Conservation (phyloP, 495 filamentous ascomycete species). For the Penicillium mononematosum region DNA sequence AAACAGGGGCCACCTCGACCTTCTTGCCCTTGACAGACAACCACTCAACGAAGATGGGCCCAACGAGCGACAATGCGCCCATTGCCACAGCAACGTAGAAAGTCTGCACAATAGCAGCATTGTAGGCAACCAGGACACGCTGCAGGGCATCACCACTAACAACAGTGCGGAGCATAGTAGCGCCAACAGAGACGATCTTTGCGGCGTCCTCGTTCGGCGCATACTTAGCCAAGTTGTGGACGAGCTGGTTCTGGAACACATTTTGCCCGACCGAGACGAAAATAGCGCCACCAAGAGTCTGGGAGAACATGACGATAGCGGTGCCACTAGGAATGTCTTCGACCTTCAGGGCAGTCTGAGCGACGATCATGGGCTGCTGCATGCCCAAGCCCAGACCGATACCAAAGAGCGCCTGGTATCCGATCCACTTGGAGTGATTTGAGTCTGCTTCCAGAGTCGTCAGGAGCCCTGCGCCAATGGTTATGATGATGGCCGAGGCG, state of each 20-base stretch:
- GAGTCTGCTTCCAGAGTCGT: slow-evolving; percentile 60
- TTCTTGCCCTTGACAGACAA: slow-evolving; percentile 82
- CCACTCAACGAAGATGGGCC: slow-evolving; percentile 67
- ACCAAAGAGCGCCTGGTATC: slow-evolving; percentile 72
- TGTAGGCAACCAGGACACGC: slow-evolving; percentile 66
- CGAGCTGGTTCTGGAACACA: slow-evolving; percentile 70
- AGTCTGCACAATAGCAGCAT: slow-evolving; percentile 61
- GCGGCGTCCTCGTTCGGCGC: slow-evolving; percentile 52
- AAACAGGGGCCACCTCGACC: slow-evolving; percentile 57
- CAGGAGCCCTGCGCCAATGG: slow-evolving; percentile 70
- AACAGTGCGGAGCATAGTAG: slow-evolving; percentile 59
- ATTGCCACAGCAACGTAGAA: slow-evolving; percentile 71
- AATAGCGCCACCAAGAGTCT: slow-evolving; percentile 69
- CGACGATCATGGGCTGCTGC: slow-evolving; percentile 66
- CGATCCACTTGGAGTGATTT: slow-evolving; percentile 64
- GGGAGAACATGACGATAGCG: slow-evolving; percentile 65
- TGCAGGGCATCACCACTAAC: slow-evolving; percentile 49
- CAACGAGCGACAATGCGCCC: slow-evolving; percentile 59
- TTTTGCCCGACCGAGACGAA: slow-evolving; percentile 77
- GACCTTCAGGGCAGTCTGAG: slow-evolving; percentile 61
- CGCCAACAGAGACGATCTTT: slow-evolving; percentile 58
- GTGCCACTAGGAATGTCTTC: slow-evolving; percentile 67
- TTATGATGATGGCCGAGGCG: slow-evolving; percentile 52
- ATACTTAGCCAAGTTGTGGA: slow-evolving; percentile 51
- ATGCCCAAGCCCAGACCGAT: slow-evolving; percentile 67